These are phyloP conservation scores for Dipteronia sinensis DNA, from an alignment of 345 rosid genomes.

Conservation along the genomic window DNA sequence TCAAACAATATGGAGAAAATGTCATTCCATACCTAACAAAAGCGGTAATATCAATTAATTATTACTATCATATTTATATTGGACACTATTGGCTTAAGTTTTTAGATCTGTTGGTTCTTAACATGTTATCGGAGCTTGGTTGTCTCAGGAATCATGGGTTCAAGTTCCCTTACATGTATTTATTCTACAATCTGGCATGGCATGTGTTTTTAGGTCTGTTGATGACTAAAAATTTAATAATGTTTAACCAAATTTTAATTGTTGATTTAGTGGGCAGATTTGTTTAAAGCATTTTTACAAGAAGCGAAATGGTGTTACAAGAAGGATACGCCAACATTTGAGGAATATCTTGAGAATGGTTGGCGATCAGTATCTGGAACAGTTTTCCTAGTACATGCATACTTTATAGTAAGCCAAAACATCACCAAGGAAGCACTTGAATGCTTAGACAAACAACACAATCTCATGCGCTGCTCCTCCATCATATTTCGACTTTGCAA, in stretches of 20 bases:
- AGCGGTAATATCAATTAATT: constrained; percentile 23
- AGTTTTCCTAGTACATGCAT: constrained; percentile 31
- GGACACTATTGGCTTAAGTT: too few species aligned
- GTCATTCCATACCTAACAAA: constrained; percentile 31
- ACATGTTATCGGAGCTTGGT: too few species aligned
- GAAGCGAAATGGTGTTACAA: constrained; percentile 47
- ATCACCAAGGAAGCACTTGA: constrained; percentile 23
- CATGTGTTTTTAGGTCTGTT: too few species aligned
- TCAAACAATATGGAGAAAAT: constrained; percentile 32
- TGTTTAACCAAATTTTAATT: not conserved
- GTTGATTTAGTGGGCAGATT: constrained; percentile 43
- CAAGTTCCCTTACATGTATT: too few species aligned
- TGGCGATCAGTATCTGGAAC: constrained; percentile 39
- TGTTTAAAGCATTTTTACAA: constrained; percentile 39
- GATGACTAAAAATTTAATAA: too few species aligned
- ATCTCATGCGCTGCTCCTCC: constrained; percentile 38
- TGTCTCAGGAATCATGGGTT: too few species aligned
- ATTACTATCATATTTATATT: too few species aligned
- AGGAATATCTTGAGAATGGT: constrained; percentile 47
- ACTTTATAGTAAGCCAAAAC: constrained; percentile 14
- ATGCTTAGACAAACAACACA: constrained; percentile 26
- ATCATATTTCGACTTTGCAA: constrained; percentile 41
- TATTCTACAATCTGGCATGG: too few species aligned
- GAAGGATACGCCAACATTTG: constrained; percentile 29
- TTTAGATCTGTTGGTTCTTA: too few species aligned